Conservation (phyloP, 2,329 filamentous ascomycete species). For the Alternaria sp. region DNA sequence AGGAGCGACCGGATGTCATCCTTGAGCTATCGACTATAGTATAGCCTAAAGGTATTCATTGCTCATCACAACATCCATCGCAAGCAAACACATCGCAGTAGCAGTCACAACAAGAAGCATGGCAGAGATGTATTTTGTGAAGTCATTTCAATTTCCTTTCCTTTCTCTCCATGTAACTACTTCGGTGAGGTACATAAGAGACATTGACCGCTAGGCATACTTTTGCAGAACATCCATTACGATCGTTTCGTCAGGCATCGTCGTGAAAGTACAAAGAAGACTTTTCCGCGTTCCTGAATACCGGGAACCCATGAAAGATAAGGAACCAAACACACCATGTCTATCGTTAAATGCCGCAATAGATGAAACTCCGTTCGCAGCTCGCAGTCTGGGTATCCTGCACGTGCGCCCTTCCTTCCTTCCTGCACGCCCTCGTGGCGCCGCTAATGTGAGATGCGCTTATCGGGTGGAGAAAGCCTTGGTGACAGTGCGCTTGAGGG, state of each 20-base stretch:
- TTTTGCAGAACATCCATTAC: conserved; percentile 38
- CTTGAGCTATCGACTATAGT: background rate
- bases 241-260: conserved; percentile 40
- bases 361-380: conserved; percentile 41
- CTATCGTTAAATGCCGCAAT: conserved; percentile 48
- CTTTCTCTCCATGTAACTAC: conserved; percentile 23
- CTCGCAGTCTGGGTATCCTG: conserved; percentile 44
- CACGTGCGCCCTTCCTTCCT: conserved; percentile 35
- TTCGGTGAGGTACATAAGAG: conserved; percentile 31
- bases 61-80: background rate
- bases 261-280: conserved; percentile 42
- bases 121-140: background rate
- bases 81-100: background rate
- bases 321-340: conserved; percentile 46
- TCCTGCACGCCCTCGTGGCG: conserved; percentile 21
- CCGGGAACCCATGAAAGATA: conserved; percentile 37
- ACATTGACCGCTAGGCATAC: conserved; percentile 31
- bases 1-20: background rate
- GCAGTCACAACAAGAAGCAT: background rate
- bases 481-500: conserved; percentile 96
- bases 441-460: conserved; percentile 24
- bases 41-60: background rate
- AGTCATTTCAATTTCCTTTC: conserved; percentile 31
- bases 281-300: conserved; percentile 38
- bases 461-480: conserved; percentile 97